Percentiles rank a stretch among this genome's conserved stretches.
Conservation (phyloP, 2,329 filamentous ascomycete genomes). For the Ascocoryne sarcoides region DNA sequence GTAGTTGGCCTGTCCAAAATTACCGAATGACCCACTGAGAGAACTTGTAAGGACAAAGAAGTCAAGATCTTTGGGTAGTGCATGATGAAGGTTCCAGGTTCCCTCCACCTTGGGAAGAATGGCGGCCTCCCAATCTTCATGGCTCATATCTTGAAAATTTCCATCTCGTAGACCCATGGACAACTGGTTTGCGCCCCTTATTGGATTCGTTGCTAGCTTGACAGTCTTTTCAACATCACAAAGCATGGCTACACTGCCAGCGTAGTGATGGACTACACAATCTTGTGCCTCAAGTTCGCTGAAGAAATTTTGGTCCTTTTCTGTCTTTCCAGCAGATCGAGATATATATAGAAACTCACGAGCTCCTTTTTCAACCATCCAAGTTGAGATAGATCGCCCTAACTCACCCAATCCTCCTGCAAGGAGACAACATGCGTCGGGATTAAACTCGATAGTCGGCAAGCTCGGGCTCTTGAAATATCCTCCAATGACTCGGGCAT, state of each 20-base stretch:
- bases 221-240: not conserved
- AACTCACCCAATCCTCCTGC: conserved; percentile 34
- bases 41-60: conserved; percentile 34
- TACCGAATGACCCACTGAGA: conserved; percentile 24
- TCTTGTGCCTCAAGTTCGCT: conserved; percentile 7
- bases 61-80: conserved; percentile 15
- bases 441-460: not conserved
- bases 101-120: conserved; percentile 44
- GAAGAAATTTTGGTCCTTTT: conserved; percentile 4
- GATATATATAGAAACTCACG: conserved; percentile 30
- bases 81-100: conserved; percentile 43
- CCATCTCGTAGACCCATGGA: conserved; percentile 21
- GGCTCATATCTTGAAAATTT: conserved; percentile 34
- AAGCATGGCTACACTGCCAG: conserved; percentile 1
- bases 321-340: conserved; percentile 16
- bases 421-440: conserved; percentile 26
- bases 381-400: conserved; percentile 26
- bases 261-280: conserved; percentile 1
- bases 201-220: conserved; percentile 3
- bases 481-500: too few species aligned
- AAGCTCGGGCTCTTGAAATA: too few species aligned
- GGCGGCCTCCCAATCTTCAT: conserved; percentile 37
- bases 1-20: conserved; percentile 8
- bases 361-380: conserved; percentile 31
- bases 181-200: conserved; percentile 15